These are phyloP conservation scores for Magnusiomyces suaveolens DNA, from an alignment of 1,139 yeast genomes.

Conservation along the genomic window DNA sequence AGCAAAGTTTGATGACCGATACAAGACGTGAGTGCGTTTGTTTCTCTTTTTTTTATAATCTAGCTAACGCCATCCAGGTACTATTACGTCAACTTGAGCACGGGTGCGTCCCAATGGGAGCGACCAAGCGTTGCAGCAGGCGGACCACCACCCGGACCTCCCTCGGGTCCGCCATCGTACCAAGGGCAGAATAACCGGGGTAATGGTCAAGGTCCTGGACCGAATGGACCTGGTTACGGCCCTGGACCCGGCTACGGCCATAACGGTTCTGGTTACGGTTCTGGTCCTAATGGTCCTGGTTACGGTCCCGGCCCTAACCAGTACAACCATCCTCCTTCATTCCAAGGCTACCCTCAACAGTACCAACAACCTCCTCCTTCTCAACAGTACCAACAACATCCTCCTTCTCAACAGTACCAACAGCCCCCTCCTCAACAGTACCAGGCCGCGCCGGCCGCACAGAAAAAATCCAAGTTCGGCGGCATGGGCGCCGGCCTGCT, in stretches of 20 bases:
- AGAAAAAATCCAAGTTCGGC: slow-evolving; percentile 28
- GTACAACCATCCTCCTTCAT: slow-evolving; percentile 13
- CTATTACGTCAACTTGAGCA: slow-evolving; percentile 55
- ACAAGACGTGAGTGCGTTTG: slow-evolving; percentile 42
- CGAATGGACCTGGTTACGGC: background rate
- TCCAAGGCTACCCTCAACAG: slow-evolving; percentile 18
- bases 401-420: slow-evolving; percentile 2
- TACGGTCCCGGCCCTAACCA: slow-evolving; percentile 21
- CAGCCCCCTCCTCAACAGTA: slow-evolving; percentile 2
- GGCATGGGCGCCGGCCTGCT: slow-evolving; percentile 46
- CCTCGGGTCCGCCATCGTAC: background rate
- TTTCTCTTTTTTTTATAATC: background rate
- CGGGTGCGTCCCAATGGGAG: slow-evolving; percentile 89
- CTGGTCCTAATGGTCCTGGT: background rate
- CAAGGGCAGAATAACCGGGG: background rate
- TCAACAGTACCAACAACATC: background rate
- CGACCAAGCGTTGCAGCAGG: slow-evolving; percentile 39
- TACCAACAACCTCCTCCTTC: slow-evolving; percentile 7
- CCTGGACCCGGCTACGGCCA: background rate
- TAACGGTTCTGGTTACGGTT: background rate
- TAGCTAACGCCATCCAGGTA: too few relatives aligned
- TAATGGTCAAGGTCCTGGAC: background rate
- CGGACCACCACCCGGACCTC: slow-evolving; percentile 18
- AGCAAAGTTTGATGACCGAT: slow-evolving; percentile 75
- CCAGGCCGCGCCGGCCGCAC: slow-evolving; percentile 21